Evolutionary conservation across 2,329 filamentous ascomycete genomes (phyloP), one percentile per base, ranked within the genome.

Genomic region (Colletotrichum sp.): DNA sequence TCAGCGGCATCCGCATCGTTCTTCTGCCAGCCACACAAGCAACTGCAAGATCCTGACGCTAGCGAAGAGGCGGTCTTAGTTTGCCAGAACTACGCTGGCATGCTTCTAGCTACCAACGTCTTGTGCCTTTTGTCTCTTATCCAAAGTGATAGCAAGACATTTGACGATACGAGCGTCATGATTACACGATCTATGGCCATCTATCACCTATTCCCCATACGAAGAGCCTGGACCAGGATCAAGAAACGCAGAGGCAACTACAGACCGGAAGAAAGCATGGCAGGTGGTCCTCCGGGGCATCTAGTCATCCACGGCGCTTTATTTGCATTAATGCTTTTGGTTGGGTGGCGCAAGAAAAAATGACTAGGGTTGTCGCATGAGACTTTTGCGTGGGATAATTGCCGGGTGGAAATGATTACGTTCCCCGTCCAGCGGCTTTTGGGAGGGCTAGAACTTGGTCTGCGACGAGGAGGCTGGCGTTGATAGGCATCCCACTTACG

Each of bases 21-120:
- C 32, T 66, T 72, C 24, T 24, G 18, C 26, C 70, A 72, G 5
- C 70, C 70, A 24, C 44, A 13, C 8, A 59, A 59, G 24, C 70
- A 72, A 18, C 21, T 67, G 3, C 70, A 72, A 57, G 70, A 72
- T 26, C 32, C 70, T 3, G 15, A 32, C 21, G 60, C 70, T 13
- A 60, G 15, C 39, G 44, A 66, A 21, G 70, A 72, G 70, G 62
- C 70, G 12, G 13, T 72, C 13, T 66, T 67, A 28, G 49, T 72
- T 9, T 72, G 70, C 16, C 70, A 72, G 1, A 72, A 34, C 24
- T 72, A 72, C 32, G 70, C 70, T 57, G 70, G 70, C 28, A 57
- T 66, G 60, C 70, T 72, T 18, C 70, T 72, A 12, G 63, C 70
- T 18, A 65, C 63, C 10, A 28, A 72, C 24, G 8, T 72, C 2